Conservation (phyloP, 371 early-diverging fungal species). For the Mucor ambiguus region DNA sequence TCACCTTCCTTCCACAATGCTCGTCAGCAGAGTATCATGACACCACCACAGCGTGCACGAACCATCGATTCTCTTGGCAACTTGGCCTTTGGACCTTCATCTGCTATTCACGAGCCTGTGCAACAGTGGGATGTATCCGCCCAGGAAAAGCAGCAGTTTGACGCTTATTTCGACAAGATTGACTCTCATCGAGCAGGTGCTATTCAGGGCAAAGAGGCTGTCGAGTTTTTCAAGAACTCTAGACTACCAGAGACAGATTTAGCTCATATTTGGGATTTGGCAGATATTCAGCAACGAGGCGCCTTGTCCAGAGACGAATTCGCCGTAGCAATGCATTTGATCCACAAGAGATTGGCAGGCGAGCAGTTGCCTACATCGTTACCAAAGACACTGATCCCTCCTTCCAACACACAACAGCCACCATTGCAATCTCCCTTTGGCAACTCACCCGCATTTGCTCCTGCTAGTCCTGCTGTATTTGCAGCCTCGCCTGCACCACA, state of each 20-base stretch:
- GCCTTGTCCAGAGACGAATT: slow-evolving; percentile 87
- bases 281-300: slow-evolving; percentile 79
- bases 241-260: slow-evolving; percentile 73
- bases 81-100: slow-evolving; percentile 39
- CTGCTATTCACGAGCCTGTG: slow-evolving; percentile 20
- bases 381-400: slow-evolving; percentile 33
- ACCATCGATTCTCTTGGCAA: slow-evolving; percentile 53
- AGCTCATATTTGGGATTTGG: slow-evolving; percentile 78
- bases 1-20: slow-evolving; percentile 16
- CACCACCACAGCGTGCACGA: slow-evolving; percentile 42
- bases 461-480: slow-evolving; percentile 4
- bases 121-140: slow-evolving; percentile 69
- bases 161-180: slow-evolving; percentile 69
- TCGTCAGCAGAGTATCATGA: slow-evolving; percentile 32
- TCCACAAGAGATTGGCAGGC: slow-evolving; percentile 78
- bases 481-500: slow-evolving; percentile 14
- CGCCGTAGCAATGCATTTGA: slow-evolving; percentile 92
- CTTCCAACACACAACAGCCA: slow-evolving; percentile 8
- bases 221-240: slow-evolving; percentile 79
- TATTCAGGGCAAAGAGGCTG: slow-evolving; percentile 64
- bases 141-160: slow-evolving; percentile 68
- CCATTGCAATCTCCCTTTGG: slow-evolving; percentile 17
- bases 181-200: slow-evolving; percentile 46
- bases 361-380: slow-evolving; percentile 78
- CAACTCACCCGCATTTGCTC: slow-evolving; percentile 2